Percentiles rank a stretch among this genome's conserved stretches.
These are phyloP conservation scores for Fennellomyces sp. DNA, from an alignment of 371 early-diverging fungal species.

Conservation along the genomic window DNA sequence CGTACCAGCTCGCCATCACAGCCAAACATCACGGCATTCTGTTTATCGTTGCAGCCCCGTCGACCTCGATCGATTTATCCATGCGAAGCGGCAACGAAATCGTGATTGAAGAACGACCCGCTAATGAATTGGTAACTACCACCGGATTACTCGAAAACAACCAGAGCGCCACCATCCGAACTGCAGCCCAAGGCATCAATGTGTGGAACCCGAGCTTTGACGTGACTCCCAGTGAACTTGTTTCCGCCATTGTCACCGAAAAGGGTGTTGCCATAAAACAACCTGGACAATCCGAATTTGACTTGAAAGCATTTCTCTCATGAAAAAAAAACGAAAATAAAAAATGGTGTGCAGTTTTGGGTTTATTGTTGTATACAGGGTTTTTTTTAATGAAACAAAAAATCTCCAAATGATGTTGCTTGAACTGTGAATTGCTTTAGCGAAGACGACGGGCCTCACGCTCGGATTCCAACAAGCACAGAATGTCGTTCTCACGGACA, in stretches of 20 bases:
- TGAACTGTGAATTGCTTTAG: slow-evolving; percentile 53
- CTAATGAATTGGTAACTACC: slow-evolving; percentile 76
- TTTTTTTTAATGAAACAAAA: not conserved
- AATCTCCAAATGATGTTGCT: not conserved
- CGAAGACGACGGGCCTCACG: slow-evolving; percentile 99
- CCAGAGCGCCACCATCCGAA: slow-evolving; percentile 63
- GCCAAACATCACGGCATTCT: slow-evolving; percentile 85
- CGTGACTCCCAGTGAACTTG: slow-evolving; percentile 87
- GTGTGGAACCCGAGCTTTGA: slow-evolving; percentile 98
- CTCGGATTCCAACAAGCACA: slow-evolving; percentile 97
- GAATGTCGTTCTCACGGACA: slow-evolving; percentile 95
- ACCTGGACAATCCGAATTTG: slow-evolving; percentile 55
- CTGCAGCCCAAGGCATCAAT: slow-evolving; percentile 81
- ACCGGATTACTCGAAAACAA: slow-evolving; percentile 57
- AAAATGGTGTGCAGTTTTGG: not conserved
- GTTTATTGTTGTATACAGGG: not conserved
- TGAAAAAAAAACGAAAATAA: not conserved
- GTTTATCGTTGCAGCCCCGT: slow-evolving; percentile 95
- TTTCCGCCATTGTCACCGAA: slow-evolving; percentile 95
- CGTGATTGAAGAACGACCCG: slow-evolving; percentile 85
- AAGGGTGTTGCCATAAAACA: slow-evolving; percentile 79
- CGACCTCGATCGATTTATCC: slow-evolving; percentile 87
- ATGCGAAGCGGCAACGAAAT: slow-evolving; percentile 75
- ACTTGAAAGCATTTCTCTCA: slow-evolving; percentile 55
- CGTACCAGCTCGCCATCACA: slow-evolving; percentile 92